phyloP scores from a whole-genome alignment of 768 basidiomycete species.

The Mycena galopus region DNA sequence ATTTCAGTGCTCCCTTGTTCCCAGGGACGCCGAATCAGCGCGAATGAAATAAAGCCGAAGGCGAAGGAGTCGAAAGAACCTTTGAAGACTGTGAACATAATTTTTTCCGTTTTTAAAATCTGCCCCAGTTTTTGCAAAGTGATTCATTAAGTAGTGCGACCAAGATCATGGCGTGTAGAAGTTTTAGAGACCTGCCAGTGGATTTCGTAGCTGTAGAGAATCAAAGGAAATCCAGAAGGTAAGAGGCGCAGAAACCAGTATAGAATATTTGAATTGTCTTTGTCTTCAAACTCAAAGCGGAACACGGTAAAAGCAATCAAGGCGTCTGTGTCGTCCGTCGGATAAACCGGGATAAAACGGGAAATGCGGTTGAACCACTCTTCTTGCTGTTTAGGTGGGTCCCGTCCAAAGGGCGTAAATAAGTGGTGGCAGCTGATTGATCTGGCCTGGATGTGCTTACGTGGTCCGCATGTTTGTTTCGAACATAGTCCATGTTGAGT shows the following conservation, averaged over 20 bases:
- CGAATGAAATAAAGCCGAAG: neutral
- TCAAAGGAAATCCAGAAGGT: neutral
- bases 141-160: constrained; percentile 64
- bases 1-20: constrained; percentile 58
- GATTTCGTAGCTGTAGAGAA: constrained; percentile 75
- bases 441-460: constrained; percentile 72
- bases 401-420: constrained; percentile 83
- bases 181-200: constrained; percentile 68
- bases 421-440: no score
- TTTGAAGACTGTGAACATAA: constrained; percentile 84
- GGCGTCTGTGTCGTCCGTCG: constrained; percentile 20
- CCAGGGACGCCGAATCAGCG: constrained; percentile 46
- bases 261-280: constrained; percentile 70
- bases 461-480: constrained; percentile 70
- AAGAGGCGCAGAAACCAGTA: constrained; percentile 72
- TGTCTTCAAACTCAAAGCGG: constrained; percentile 79
- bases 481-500: constrained; percentile 65
- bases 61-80: constrained; percentile 56
- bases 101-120: constrained; percentile 73
- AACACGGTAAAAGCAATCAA: constrained; percentile 68
- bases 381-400: constrained; percentile 63
- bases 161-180: constrained; percentile 68
- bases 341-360: constrained; percentile 68
- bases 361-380: constrained; percentile 74
- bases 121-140: constrained; percentile 63